These are phyloP conservation scores for Aureobasidium sp. DNA, from an alignment of 2,329 filamentous ascomycete genomes.

Conservation along the genomic window DNA sequence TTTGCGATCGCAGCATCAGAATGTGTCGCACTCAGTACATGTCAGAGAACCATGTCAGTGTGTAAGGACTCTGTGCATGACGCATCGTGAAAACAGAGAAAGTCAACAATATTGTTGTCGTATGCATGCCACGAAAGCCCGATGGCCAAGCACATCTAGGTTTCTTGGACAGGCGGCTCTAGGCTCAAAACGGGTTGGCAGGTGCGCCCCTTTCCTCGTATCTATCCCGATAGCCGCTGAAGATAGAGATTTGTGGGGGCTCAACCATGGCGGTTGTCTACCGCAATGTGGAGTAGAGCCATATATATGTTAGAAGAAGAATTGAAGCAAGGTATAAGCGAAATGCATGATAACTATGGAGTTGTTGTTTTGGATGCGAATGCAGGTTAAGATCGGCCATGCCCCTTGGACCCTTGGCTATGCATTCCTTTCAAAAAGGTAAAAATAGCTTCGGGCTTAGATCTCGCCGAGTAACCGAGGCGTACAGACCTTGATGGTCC, in stretches of 20 bases:
- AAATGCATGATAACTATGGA: background rate
- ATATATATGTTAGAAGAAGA: background rate
- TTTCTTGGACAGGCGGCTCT: slow-evolving; percentile 3
- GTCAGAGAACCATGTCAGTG: background rate
- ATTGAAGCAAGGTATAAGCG: background rate
- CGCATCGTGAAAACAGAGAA: background rate
- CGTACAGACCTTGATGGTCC: background rate
- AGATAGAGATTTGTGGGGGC: background rate
- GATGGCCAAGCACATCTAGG: background rate
- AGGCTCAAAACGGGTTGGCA: background rate
- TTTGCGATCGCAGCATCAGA: background rate
- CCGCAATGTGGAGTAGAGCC: background rate
- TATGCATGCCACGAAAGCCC: slow-evolving; percentile 6
- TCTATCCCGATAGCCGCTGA: background rate
- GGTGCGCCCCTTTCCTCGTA: background rate
- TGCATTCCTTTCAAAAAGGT: background rate
- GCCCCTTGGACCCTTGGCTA: background rate
- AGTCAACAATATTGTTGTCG: slow-evolving; percentile 3
- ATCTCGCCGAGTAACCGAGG: background rate
- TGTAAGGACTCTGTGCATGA: background rate
- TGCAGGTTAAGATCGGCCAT: background rate
- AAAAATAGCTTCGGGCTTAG: background rate
- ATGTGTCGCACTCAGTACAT: background rate
- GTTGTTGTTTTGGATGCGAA: background rate
- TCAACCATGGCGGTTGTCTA: no score